Conservation (phyloP, 352 stramenopile genomes). For the Globisporangium orthogonon region DNA sequence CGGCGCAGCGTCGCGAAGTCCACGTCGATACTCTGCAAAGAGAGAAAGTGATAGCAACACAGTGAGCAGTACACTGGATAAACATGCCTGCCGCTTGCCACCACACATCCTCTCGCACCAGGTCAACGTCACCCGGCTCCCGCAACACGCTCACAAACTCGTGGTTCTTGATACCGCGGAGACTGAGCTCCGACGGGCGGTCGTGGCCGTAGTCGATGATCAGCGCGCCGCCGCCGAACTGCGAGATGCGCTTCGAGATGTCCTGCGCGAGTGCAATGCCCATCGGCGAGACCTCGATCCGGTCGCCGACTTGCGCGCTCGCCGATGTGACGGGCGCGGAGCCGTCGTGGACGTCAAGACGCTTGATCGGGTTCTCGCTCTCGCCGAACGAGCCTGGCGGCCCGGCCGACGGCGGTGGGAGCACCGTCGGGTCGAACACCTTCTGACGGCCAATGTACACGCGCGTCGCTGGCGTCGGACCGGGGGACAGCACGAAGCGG, state of each 20-base stretch:
- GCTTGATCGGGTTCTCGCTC: conserved; percentile 22
- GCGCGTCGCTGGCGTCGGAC: conserved; percentile 86
- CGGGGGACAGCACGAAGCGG: conserved; percentile 91
- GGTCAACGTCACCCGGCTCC: conserved; percentile 90
- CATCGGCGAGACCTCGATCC: conserved; percentile 93
- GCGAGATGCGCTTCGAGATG: conserved; percentile 84
- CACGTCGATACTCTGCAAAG: conserved; percentile 68
- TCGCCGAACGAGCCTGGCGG: conserved; percentile 14
- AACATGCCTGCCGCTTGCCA: no score
- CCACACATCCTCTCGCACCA: conserved; percentile 23
- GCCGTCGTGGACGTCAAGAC: conserved; percentile 45
- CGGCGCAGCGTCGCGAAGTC: conserved; percentile 82
- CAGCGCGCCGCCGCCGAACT: conserved; percentile 81
- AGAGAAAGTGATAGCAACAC: conserved; percentile 5
- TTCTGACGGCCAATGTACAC: conserved; percentile 85
- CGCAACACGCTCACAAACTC: conserved; percentile 91
- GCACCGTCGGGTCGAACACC: conserved; percentile 52
- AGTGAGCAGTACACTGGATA: no score
- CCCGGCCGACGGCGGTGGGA: conserved; percentile 10
- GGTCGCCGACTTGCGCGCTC: conserved; percentile 67
- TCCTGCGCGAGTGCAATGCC: conserved; percentile 90
- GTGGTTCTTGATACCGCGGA: conserved; percentile 93
- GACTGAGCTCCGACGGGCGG: conserved; percentile 81
- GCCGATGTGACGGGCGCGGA: conserved; percentile 38
- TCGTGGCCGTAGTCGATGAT: conserved; percentile 96